A percentile compares a stretch with the other conserved stretches of the same genome.
Evolutionary conservation across 1,139 yeast genomes (phyloP).

Genomic region (Geotrichum australiense): DNA sequence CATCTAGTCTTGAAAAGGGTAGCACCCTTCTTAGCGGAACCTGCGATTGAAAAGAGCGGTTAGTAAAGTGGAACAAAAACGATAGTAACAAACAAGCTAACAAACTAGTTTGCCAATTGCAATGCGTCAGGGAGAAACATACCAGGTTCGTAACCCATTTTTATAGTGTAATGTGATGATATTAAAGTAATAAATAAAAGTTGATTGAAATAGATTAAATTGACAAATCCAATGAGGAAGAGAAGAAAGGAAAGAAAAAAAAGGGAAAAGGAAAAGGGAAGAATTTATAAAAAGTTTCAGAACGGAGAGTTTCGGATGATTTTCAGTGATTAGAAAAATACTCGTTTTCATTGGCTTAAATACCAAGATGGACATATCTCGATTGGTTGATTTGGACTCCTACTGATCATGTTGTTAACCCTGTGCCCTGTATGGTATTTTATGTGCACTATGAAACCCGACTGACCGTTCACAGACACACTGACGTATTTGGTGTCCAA

Average conservation of each 20-base stretch:
- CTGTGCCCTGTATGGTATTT: too few species aligned
- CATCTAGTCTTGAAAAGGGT: conserved; percentile 98
- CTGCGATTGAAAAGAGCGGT: conserved; percentile 31
- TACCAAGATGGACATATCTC: too few species aligned
- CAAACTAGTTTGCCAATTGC: too few species aligned
- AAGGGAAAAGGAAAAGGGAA: background rate
- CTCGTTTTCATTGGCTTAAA: conserved; percentile 1
- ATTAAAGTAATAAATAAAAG: background rate
- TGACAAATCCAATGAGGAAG: background rate
- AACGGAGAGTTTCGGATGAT: conserved; percentile 4
- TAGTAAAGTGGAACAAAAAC: background rate
- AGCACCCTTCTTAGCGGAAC: conserved; percentile 96
- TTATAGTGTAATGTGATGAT: background rate
- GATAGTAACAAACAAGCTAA: too few species aligned
- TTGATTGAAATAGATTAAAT: background rate
- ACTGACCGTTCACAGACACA: too few species aligned
- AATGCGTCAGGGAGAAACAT: background rate
- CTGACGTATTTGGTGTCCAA: too few species aligned
- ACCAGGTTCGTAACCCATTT: conserved; percentile 7
- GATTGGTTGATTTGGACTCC: too few species aligned
- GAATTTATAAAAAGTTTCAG: conserved; percentile 8
- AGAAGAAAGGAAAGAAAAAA: conserved; percentile 1
- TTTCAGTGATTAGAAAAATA: conserved; percentile 4
- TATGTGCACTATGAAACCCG: too few species aligned
- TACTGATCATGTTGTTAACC: too few species aligned